Base-by-base conservation (phyloP, 169 alveolate genomes). In the Cardiosporidium cionae region DNA sequence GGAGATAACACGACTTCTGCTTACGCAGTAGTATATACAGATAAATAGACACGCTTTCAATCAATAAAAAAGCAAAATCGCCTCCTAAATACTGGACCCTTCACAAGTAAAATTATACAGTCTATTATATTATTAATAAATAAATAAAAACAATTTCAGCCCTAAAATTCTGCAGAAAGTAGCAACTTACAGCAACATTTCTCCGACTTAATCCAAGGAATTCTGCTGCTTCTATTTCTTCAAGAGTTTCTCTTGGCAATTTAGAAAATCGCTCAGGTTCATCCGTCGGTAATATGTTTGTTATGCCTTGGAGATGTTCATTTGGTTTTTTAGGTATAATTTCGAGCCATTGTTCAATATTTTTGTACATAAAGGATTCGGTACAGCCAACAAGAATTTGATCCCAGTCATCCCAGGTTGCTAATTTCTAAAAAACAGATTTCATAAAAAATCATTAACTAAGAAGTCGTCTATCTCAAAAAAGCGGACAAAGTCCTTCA, bases 341-440 rank as follows among this genome's bases (percentile, higher is more conserved):
- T 3, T 68, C 33, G 36, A 68, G 25, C 31, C 32, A 32, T 7
- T 52, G 68, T 58, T 36, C 32, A 32, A 32, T 22, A 25, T 52
- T 28, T 31, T 52, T 27, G 23, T 68, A 68, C 7, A 68, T 68
- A 65, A 1, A 68, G 33, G 62, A 16, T 32, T 68, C 74, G n/a
- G 74, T 68, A 22, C 74, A 68, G 31, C 74, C 74, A 25, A 68
- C 74, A n/a, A 68, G 69, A 6, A 32, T 68, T 65, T 68, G 62
- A 28, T 68, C 74, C 31, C 32, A 68, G 3, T 68, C 74, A 65
- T 68, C 74, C 58, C 58, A 44, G 58, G 58, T 44, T 16, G 58
- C 58, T n/a, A 44, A n/a, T n/a, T n/a, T 44, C 58, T 44, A n/a
- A n/a, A n/a, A n/a, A n/a, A n/a, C n/a, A n/a, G n/a, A 23, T 29